phyloP scores from a whole-genome alignment of 306 rosid species.

The Pterocarpus santalinus region DNA sequence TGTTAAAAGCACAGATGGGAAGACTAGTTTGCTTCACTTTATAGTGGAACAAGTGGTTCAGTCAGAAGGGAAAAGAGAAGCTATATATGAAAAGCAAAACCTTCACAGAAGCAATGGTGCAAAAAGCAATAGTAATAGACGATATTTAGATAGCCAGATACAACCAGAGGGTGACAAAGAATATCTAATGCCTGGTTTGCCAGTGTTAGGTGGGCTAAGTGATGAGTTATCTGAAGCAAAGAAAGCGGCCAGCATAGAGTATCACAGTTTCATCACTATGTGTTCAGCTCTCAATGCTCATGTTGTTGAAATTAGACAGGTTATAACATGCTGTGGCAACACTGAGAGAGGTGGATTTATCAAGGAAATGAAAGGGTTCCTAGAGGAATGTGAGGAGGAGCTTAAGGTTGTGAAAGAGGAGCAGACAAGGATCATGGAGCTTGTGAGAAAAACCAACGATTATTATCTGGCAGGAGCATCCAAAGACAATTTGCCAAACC shows the following conservation, averaged over 20 bases:
- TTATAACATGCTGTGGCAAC: conserved; percentile 52
- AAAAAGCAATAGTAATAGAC: conserved; percentile 33
- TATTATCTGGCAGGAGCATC: conserved; percentile 70
- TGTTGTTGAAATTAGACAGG: conserved; percentile 56
- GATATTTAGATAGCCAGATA: conserved; percentile 1
- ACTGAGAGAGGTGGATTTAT: conserved; percentile 60
- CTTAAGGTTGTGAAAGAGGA: conserved; percentile 69
- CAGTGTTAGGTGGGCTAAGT: conserved; percentile 58
- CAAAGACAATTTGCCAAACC: conserved; percentile 57
- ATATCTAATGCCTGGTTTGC: conserved; percentile 56
- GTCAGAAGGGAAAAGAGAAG: conserved; percentile 68
- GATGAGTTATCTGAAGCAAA: conserved; percentile 69
- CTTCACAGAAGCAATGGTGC: conserved; percentile 27
- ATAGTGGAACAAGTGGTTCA: conserved; percentile 83
- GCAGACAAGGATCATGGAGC: conserved; percentile 63
- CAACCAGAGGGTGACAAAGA: conserved; percentile 60
- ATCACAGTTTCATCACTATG: conserved; percentile 55
- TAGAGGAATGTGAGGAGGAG: conserved; percentile 77
- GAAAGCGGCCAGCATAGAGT: conserved; percentile 74
- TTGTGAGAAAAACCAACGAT: conserved; percentile 74
- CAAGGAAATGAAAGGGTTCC: conserved; percentile 69
- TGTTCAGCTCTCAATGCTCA: conserved; percentile 55
- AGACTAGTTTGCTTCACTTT: conserved; percentile 78
- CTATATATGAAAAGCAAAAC: conserved; percentile 46
- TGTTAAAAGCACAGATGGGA: conserved; percentile 81